Evolutionary conservation across 208 protist species (phyloP), one percentile per base, ranked within the genome.

Genomic region (Phytomonas francai): DNA sequence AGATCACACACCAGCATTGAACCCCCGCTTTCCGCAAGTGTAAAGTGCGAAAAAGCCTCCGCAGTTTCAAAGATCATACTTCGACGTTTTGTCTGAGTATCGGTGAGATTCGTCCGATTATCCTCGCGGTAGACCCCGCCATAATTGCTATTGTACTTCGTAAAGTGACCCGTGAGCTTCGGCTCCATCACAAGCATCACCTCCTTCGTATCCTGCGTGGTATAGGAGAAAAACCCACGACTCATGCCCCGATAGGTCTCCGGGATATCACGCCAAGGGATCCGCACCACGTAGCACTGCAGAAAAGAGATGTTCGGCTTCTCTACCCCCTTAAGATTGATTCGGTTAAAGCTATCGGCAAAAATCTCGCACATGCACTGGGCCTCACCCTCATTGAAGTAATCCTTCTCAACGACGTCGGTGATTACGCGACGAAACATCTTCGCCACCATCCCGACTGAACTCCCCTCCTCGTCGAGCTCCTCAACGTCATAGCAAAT

Each of bases 91-190:
- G 76, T 69, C 57, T 90, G 72, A 12, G 69, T 63, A 0, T 71
- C 67, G 5, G 78, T 90, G 31, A 84, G 73, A 31, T 59, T 67
- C 0, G 76, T 68, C 57, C 83, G 80, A 70, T 87, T 89, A 58
- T 92, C 86, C 29, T 91, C 76, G 3, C 68, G 71, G 68, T 91
- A 92, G 25, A 70, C 80, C 62, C 89, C 76, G 11, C 89, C 89
- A 77, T 84, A 92, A 82, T 95, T 95, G 71, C 78, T 93, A 80
- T 93, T 95, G 82, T 95, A 91, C 80, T 95, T 95, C 64, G 84
- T 91, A 71, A 91, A 95, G 59, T 77, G 63, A 2, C 89, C 89
- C 34, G 67, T 77, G n/a, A 95, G 74, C 79, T 89, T 92, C n/a
- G 87, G 87, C 76, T 95, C 87, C 85, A 95, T 94, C 59, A 89